A percentile compares a stretch with the other conserved stretches of the same genome.
Conservation (phyloP, 495 filamentous ascomycete genomes). For the Cudoniella acicularis region DNA sequence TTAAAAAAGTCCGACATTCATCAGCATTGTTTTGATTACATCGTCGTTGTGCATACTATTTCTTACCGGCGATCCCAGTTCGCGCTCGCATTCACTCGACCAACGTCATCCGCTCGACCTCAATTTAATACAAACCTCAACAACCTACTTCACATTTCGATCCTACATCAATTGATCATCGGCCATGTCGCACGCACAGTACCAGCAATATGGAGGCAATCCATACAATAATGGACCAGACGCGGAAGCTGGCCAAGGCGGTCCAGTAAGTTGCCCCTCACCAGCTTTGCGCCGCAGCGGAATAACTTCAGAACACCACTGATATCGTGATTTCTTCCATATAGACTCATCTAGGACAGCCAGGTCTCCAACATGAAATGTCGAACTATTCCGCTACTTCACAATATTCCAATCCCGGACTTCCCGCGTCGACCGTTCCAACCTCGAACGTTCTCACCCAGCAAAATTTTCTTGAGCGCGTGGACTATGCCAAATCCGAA, state of each 20-base stretch:
- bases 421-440: conserved; percentile 15
- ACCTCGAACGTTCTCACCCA: conserved; percentile 38
- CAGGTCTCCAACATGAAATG: conserved; percentile 20
- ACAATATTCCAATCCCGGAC: conserved; percentile 18
- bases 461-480: conserved; percentile 56
- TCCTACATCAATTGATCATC: conserved; percentile 18
- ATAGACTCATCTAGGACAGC: conserved; percentile 8
- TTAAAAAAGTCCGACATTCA: background rate
- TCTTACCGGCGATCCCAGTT: too few species aligned
- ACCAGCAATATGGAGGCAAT: conserved; percentile 37
- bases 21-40: background rate
- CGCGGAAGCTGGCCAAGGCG: conserved; percentile 19
- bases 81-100: background rate
- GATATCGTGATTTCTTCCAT: background rate
- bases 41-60: background rate
- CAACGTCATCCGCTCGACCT: conserved; percentile 1
- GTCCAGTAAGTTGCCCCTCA: background rate
- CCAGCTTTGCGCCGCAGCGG: background rate
- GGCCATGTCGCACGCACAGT: conserved; percentile 29
- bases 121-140: background rate
- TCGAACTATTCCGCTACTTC: conserved; percentile 23
- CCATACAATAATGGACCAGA: conserved; percentile 32
- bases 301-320: background rate
- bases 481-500: conserved; percentile 52
- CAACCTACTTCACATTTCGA: background rate